Evolutionary conservation across 441 rosid genomes (phyloP), one percentile per base, ranked within the genome.

Genomic region (Arabidopsis lyrata): DNA sequence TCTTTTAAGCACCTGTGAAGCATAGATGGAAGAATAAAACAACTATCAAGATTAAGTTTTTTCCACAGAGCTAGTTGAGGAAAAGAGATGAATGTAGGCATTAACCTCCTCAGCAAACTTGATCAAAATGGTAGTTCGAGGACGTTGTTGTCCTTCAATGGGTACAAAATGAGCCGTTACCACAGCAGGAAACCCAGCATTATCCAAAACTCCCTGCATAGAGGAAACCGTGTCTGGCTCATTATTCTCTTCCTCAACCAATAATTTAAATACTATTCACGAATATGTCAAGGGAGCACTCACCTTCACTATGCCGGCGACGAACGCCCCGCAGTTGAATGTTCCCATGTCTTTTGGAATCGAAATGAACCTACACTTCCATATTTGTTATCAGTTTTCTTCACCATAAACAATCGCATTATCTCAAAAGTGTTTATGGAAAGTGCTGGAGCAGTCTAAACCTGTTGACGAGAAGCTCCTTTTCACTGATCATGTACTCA

Each of bases 151-250:
- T 27, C 99, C 99, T 70, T 95, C 98, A 71, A 93, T 85, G 9
- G 99, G 99, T 63, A 95, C 99, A 80, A 95, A 95, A 86, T 95
- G 99, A 14, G 98, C 97, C 22, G 99, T 95, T 72, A 95, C 98
- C 18, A 95, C 89, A 6, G 98, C 96, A 36, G 98, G 97, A 78
- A 95, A 95, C 64, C 98, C 95, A 7, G 98, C 92, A 77, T 87
- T 39, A 56, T 93, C 98, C 80, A 93, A 73, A 76, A 95, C 97
- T 77, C 99, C 99, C 98, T 95, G 76, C 75, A 76, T 68, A 62
- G 64, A 70, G 27, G 18, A 66, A 49, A 57, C 31, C 6, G 41
- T 61, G 55, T 41, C 35, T 34, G 29, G 0, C 20, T 63, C n/a
- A 63, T n/a, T 70, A 35, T 39, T 54, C 48, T 18, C n/a, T 64